A percentile compares a stretch with the other conserved stretches of the same genome.
Evolutionary conservation across 306 rosid species (phyloP).

Genomic region (Ochetophila trinervis): DNA sequence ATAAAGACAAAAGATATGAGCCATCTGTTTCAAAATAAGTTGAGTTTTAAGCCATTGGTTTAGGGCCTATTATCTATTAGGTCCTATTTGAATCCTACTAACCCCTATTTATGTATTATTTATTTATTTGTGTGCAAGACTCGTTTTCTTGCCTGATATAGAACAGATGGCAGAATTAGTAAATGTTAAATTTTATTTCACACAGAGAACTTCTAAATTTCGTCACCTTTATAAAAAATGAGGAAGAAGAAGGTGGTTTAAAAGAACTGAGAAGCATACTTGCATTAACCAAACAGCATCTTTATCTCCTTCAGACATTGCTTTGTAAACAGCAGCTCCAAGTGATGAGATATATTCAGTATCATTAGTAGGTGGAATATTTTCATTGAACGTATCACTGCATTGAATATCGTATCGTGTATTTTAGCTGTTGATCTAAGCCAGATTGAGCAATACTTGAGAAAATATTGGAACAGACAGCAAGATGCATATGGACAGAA

Average conservation of each 20-base stretch:
- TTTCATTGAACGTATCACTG: slow-evolving; percentile 97
- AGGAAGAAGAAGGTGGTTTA: slow-evolving; percentile 11
- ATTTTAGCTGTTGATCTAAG: slow-evolving; percentile 21
- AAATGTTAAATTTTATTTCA: too few species aligned
- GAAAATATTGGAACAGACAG: background rate
- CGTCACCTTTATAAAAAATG: slow-evolving; percentile 7
- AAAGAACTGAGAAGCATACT: slow-evolving; percentile 52
- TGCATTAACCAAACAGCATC: slow-evolving; percentile 99
- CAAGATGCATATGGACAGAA: background rate
- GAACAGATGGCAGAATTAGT: too few species aligned
- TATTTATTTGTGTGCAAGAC: too few species aligned
- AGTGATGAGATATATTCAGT: slow-evolving; percentile 69
- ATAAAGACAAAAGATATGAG: too few species aligned
- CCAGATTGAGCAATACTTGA: slow-evolving; percentile 2
- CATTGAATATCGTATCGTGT: slow-evolving; percentile 25
- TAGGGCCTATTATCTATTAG: too few species aligned
- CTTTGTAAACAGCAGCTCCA: slow-evolving; percentile 91
- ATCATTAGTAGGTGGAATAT: slow-evolving; percentile 81
- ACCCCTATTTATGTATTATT: too few species aligned
- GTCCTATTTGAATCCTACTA: too few species aligned
- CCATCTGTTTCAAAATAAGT: too few species aligned
- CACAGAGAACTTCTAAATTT: background rate
- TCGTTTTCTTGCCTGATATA: too few species aligned
- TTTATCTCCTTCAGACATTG: slow-evolving; percentile 74
- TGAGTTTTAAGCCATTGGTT: too few species aligned